phyloP scores from a whole-genome alignment of 768 basidiomycete genomes.

The Rubroboletus pulcherrimus region DNA sequence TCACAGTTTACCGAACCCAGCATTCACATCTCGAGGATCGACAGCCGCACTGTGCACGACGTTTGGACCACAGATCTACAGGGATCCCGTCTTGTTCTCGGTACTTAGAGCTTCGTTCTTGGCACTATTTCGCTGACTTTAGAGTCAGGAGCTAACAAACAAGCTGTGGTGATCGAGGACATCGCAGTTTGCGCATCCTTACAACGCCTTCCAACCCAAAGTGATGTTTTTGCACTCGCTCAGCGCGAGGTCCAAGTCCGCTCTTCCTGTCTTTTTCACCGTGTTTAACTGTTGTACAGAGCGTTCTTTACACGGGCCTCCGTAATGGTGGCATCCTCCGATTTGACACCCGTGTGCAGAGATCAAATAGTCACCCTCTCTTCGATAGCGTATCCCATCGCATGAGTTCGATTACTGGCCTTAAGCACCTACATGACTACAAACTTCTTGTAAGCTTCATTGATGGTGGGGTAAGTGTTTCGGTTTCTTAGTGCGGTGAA shows the following conservation, averaged over 20 bases:
- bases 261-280: not conserved
- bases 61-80: constrained; percentile 54
- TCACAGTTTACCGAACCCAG: constrained; percentile 4
- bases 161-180: constrained; percentile 50
- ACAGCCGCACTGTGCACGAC: constrained; percentile 45
- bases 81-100: constrained; percentile 48
- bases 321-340: constrained; percentile 57
- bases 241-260: constrained; percentile 43
- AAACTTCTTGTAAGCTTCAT: constrained; percentile 57
- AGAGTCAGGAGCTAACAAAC: constrained; percentile 48
- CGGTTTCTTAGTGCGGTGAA: not conserved
- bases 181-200: constrained; percentile 38
- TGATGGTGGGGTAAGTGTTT: constrained; percentile 51
- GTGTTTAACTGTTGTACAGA: constrained; percentile 30
- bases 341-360: constrained; percentile 53
- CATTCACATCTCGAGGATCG: constrained; percentile 26
- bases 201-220: constrained; percentile 46
- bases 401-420: constrained; percentile 49
- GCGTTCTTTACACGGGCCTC: constrained; percentile 50
- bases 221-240: constrained; percentile 61
- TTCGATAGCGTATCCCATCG: constrained; percentile 34
- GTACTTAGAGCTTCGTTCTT: constrained; percentile 28
- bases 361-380: constrained; percentile 36
- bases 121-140: not conserved
- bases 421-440: constrained; percentile 47